Percentiles rank a stretch among this genome's conserved stretches.
These are phyloP conservation scores for Allomyces javanicus DNA, from an alignment of 192 early-diverging fungal species.

Conservation along the genomic window DNA sequence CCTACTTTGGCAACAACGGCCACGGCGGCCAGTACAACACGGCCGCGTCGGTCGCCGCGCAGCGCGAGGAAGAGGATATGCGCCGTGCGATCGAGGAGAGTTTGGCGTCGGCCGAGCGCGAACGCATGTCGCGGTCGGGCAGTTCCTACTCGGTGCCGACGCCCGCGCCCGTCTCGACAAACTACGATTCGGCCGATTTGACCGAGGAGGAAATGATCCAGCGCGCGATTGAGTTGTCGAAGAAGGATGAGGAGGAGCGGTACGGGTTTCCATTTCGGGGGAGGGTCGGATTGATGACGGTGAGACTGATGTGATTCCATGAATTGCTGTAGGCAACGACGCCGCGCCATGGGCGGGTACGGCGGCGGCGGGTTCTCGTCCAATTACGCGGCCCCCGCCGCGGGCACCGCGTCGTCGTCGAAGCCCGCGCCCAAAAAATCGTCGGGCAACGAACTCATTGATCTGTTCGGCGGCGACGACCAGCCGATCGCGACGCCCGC, in stretches of 20 bases:
- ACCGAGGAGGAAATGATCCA: neutral
- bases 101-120: neutral
- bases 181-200: neutral
- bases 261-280: neutral
- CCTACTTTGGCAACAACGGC: too few relatives aligned
- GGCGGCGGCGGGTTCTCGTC: too few relatives aligned
- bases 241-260: neutral
- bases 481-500: neutral
- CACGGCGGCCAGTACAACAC: too few relatives aligned
- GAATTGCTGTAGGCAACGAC: too few relatives aligned
- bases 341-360: too few relatives aligned
- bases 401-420: too few relatives aligned
- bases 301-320: too few relatives aligned
- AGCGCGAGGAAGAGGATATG: conserved; percentile 1
- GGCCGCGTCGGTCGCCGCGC: neutral
- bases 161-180: neutral
- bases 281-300: too few relatives aligned
- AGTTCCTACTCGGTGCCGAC: neutral
- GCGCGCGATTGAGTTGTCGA: neutral
- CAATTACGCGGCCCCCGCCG: too few relatives aligned
- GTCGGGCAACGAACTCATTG: neutral
- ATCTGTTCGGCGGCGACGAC: neutral
- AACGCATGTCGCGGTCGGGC: neutral
- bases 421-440: too few relatives aligned
- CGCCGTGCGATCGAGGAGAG: neutral